Evolutionary conservation across 2,329 filamentous ascomycete species (phyloP).

Genomic region (Daldinia sp.): DNA sequence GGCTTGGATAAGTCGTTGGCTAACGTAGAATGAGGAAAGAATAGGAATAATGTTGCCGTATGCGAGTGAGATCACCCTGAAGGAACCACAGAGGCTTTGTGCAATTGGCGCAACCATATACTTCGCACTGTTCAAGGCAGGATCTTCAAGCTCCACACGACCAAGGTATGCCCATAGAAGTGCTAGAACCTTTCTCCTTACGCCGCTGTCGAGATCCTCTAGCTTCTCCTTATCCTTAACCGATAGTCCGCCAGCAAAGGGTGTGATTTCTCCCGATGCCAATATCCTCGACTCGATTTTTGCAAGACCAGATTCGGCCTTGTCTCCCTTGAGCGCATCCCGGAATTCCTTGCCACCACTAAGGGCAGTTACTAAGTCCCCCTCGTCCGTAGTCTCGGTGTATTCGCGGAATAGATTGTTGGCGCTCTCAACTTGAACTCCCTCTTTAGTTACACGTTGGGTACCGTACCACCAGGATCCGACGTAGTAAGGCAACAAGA

Average conservation of each 20-base stretch:
- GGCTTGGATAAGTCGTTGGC: slow-evolving; percentile 90
- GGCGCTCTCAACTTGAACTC: slow-evolving; percentile 89
- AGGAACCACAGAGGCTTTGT: slow-evolving; percentile 83
- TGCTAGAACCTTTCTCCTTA: slow-evolving; percentile 84
- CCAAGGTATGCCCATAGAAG: slow-evolving; percentile 96
- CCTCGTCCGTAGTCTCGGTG: slow-evolving; percentile 81
- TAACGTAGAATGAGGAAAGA: slow-evolving; percentile 79
- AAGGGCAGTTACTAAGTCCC: slow-evolving; percentile 79
- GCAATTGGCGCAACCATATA: slow-evolving; percentile 89
- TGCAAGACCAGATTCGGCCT: slow-evolving; percentile 79
- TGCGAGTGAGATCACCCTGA: slow-evolving; percentile 85
- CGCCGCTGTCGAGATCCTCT: slow-evolving; percentile 79
- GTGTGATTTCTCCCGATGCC: slow-evolving; percentile 62
- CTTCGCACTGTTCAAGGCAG: slow-evolving; percentile 82
- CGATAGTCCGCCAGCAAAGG: slow-evolving; percentile 67
- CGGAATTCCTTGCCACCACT: slow-evolving; percentile 89
- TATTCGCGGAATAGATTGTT: slow-evolving; percentile 96
- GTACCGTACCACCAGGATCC: slow-evolving; percentile 99
- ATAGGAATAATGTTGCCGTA: slow-evolving; percentile 86
- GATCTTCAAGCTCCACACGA: slow-evolving; percentile 83
- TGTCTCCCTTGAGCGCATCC: slow-evolving; percentile 76
- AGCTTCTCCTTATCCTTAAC: slow-evolving; percentile 79
- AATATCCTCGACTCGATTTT: slow-evolving; percentile 85
- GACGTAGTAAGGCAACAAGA: slow-evolving; percentile 90
- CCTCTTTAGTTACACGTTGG: slow-evolving; percentile 91